Percentiles rank a stretch among this genome's conserved stretches.
Evolutionary conservation across 75 land plant genomes (phyloP).

Genomic region (Isoetes taiwanensis): DNA sequence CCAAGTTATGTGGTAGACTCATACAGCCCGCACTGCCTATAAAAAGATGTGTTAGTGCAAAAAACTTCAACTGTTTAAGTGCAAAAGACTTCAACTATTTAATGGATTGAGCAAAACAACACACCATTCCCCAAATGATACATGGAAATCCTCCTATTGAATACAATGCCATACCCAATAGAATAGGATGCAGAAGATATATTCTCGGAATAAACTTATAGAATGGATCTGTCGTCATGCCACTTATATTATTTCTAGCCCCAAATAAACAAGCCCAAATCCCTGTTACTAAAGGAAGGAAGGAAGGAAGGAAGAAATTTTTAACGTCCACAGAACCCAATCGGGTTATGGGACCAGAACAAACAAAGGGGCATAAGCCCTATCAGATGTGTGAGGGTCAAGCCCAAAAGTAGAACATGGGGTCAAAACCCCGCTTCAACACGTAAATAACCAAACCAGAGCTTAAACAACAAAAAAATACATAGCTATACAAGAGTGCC

Average conservation of each 20-base stretch:
- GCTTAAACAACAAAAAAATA: too few relatives aligned
- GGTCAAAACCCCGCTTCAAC: too few relatives aligned
- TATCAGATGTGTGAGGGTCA: too few relatives aligned
- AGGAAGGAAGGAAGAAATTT: too few relatives aligned
- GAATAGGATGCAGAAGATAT: not conserved
- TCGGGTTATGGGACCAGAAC: too few relatives aligned
- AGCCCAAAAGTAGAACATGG: too few relatives aligned
- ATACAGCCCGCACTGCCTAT: not conserved
- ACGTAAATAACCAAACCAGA: too few relatives aligned
- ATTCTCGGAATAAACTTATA: not conserved
- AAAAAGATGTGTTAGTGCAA: not conserved
- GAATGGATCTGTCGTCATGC: not conserved
- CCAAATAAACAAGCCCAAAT: not conserved
- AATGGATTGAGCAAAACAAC: not conserved
- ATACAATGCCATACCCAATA: not conserved
- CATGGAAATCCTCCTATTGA: not conserved
- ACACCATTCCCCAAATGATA: constrained; percentile 1
- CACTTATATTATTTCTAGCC: not conserved
- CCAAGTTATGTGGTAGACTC: constrained; percentile 4
- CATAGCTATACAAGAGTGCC: too few relatives aligned
- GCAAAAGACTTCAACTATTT: not conserved
- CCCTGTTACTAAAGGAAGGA: too few relatives aligned
- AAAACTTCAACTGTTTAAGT: not conserved
- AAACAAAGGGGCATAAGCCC: too few relatives aligned
- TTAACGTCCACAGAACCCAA: too few relatives aligned